Evolutionary conservation across 768 basidiomycete genomes (phyloP).

Genomic region (Phanerochaete sordida): DNA sequence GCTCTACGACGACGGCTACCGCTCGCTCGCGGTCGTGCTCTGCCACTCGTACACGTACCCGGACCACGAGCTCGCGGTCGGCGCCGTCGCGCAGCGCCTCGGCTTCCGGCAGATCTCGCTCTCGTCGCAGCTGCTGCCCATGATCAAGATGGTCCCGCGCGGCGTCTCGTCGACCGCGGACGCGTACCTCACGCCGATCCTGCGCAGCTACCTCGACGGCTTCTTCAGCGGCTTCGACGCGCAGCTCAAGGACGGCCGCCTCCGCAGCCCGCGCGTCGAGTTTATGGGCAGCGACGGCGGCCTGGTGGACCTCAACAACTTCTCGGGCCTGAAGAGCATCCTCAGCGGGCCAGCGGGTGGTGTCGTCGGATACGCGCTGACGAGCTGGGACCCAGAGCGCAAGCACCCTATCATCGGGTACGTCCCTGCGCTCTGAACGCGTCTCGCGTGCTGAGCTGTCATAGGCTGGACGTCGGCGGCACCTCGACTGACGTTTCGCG

Average conservation of each 20-base stretch:
- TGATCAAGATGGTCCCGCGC: constrained; percentile 95
- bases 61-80: constrained; percentile 76
- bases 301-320: constrained; percentile 72
- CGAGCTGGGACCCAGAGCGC: constrained; percentile 78
- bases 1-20: constrained; percentile 79
- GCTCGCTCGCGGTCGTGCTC: constrained; percentile 85
- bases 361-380: constrained; percentile 92
- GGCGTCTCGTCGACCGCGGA: constrained; percentile 92
- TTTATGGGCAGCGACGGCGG: constrained; percentile 97
- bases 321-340: constrained; percentile 92
- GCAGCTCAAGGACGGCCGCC: constrained; percentile 56
- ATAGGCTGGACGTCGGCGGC: constrained; percentile 87
- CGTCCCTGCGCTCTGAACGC: constrained; percentile 22
- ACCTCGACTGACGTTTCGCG: constrained; percentile 96
- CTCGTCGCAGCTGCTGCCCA: constrained; percentile 82
- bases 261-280: constrained; percentile 72
- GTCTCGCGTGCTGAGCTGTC: neutral
- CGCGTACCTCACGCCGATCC: constrained; percentile 91
- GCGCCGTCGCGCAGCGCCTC: constrained; percentile 65
- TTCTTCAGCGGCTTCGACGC: constrained; percentile 89
- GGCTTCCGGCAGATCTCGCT: constrained; percentile 92
- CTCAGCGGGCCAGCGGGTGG: constrained; percentile 93
- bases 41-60: constrained; percentile 93
- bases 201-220: constrained; percentile 80
- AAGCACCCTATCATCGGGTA: constrained; percentile 83